Evolutionary conservation across 768 basidiomycete species (phyloP).

Genomic region (Boletus subparvulus): DNA sequence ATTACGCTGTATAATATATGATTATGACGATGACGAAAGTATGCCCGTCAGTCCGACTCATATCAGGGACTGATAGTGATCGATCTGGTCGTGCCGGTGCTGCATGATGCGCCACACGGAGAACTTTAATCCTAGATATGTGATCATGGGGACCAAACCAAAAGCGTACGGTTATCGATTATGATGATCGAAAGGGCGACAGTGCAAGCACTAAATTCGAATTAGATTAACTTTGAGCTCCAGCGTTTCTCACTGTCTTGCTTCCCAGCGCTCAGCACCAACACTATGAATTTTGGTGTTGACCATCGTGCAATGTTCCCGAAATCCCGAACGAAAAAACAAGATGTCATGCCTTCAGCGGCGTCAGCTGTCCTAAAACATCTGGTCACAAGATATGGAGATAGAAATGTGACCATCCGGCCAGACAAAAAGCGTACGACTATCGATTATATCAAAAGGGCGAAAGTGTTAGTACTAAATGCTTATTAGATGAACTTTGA

Average conservation of each 20-base stretch:
- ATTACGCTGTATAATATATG: neutral
- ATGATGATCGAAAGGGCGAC: neutral
- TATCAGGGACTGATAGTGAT: slow-evolving; percentile 4
- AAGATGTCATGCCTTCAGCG: too few species aligned
- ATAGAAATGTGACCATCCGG: neutral
- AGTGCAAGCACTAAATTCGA: neutral
- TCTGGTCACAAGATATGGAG: neutral
- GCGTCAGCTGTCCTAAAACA: too few species aligned
- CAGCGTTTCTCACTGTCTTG: slow-evolving; percentile 47
- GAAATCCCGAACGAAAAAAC: neutral
- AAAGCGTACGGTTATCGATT: neutral
- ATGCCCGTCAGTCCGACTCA: neutral
- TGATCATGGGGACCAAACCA: neutral
- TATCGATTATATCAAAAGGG: neutral
- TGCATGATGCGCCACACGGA: neutral
- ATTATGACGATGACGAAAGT: neutral
- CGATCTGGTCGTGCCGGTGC: slow-evolving; percentile 2
- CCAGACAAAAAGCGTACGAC: neutral
- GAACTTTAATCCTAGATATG: slow-evolving; percentile 1
- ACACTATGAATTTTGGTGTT: slow-evolving; percentile 46
- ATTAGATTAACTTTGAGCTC: slow-evolving; percentile 51
- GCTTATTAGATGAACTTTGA: slow-evolving; percentile 46
- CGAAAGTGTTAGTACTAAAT: neutral
- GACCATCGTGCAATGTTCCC: slow-evolving; percentile 28
- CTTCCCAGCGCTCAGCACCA: slow-evolving; percentile 41